Evolutionary conservation across 2,329 filamentous ascomycete genomes (phyloP), one percentile per base, ranked within the genome.

Genomic region (Pseudofabraea citricarpa): DNA sequence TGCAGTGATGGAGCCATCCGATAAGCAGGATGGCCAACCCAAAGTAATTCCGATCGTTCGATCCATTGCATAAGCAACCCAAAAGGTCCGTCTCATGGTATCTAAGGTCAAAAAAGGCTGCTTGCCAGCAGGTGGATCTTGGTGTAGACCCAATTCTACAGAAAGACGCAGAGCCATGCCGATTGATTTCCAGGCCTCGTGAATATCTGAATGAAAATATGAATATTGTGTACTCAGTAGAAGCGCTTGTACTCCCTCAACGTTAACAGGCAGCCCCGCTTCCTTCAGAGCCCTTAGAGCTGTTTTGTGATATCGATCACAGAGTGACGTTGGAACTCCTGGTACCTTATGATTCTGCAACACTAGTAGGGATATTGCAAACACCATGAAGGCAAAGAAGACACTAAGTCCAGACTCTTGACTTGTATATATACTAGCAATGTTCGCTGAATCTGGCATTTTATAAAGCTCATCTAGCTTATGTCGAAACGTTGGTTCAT

Each of bases 61-160:
- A 44, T 48, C 46, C 46, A 48, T 45, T 6, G 37, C 15, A 22
- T 48, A 48, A 8, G 46, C 46, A 13, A 43, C 46, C 46, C 46
- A 48, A 23, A 48, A 48, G n/a, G 29, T 31, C 24, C 42, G 37
- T 13, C 46, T 32, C 22, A 40, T 40, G 9, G 32, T 45, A 36
- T 48, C 46, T 16, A 24, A 31, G 6, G 37, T 39, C 15, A 48
- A 24, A 9, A 21, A 19, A 27, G 45, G 42, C 18, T 24, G 7
- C 10, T 18, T 21, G n/a, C 36, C 20, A 20, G 31, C 42, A 18
- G 36, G 27, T 12, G 42, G 44, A 19, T 49, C 46, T 31, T 39
- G 22, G 23, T 49, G 39, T 24, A 49, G 38, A 16, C 39, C 40
- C 10, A 49, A 18, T 20, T 38, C 39, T 3, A 46, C 36, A 7